A percentile compares a stretch with the other conserved stretches of the same genome.
Conservation (phyloP, 2,329 filamentous ascomycete species). For the Trichoderma hamatum region DNA sequence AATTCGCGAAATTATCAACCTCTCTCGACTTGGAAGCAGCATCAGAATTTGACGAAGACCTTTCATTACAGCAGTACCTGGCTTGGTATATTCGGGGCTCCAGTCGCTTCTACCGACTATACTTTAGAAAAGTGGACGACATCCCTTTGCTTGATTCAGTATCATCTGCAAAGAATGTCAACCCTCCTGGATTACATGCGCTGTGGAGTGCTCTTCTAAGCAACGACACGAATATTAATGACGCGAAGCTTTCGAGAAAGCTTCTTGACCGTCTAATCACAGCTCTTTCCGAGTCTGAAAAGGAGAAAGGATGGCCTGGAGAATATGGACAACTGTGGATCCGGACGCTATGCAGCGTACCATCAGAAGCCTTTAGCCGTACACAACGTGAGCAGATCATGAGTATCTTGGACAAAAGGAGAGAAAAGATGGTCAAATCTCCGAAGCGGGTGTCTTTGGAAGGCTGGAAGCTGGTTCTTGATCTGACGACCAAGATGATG, state of each 20-base stretch:
- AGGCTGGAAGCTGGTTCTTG: constrained; percentile 46
- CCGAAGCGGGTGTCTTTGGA: constrained; percentile 35
- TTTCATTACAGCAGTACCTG: constrained; percentile 39
- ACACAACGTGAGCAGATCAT: constrained; percentile 50
- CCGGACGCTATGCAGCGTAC: constrained; percentile 40
- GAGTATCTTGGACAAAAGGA: constrained; percentile 37
- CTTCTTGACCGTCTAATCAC: constrained; percentile 41
- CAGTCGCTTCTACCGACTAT: constrained; percentile 39
- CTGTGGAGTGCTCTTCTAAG: constrained; percentile 40
- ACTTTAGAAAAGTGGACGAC: constrained; percentile 33
- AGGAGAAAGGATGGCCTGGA: constrained; percentile 40
- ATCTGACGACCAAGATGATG: constrained; percentile 55
- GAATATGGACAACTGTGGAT: constrained; percentile 39
- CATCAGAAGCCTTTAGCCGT: constrained; percentile 47
- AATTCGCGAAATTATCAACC: constrained; percentile 32
- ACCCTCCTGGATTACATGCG: constrained; percentile 29
- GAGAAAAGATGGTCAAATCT: constrained; percentile 34
- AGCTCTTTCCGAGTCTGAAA: constrained; percentile 36
- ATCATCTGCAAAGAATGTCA: constrained; percentile 30
- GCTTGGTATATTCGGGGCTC: constrained; percentile 41
- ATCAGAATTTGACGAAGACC: constrained; percentile 35
- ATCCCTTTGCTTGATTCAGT: constrained; percentile 36
- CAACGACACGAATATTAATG: constrained; percentile 46
- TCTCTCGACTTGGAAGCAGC: constrained; percentile 28
- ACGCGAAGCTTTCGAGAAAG: constrained; percentile 38